Evolutionary conservation across 73 alveolate species (phyloP).

Genomic region (Paramecium octaurelia): DNA sequence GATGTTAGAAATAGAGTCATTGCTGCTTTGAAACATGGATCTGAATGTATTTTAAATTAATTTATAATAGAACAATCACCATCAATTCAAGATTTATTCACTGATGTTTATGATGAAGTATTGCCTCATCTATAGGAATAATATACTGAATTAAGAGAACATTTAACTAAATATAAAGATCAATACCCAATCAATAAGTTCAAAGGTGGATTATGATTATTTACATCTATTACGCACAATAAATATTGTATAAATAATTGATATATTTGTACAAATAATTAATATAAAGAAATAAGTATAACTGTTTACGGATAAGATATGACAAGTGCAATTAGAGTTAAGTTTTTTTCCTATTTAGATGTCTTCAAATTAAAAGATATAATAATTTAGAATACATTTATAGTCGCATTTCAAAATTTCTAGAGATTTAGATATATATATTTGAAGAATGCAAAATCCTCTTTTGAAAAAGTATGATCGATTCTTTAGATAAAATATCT

Average conservation of each 20-base stretch:
- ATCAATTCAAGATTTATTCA: slow-evolving; percentile 70
- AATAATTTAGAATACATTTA: background rate
- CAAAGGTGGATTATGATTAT: slow-evolving; percentile 19
- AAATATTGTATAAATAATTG: background rate
- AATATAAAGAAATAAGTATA: no score
- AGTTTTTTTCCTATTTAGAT: background rate
- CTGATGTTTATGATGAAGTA: slow-evolving; percentile 77
- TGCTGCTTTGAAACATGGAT: slow-evolving; percentile 65
- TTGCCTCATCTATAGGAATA: slow-evolving; percentile 71
- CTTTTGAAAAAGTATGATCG: no score
- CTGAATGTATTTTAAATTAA: slow-evolving; percentile 59
- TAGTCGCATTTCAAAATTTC: no score
- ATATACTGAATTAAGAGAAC: slow-evolving; percentile 65
- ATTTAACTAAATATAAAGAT: slow-evolving; percentile 70
- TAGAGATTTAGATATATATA: no score
- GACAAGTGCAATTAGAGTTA: no score
- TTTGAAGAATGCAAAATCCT: no score
- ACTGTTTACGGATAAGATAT: no score
- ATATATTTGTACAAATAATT: background rate
- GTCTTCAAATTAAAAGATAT: background rate
- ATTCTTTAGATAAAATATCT: background rate
- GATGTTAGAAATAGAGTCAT: slow-evolving; percentile 37
- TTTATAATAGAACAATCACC: slow-evolving; percentile 64
- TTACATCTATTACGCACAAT: slow-evolving; percentile 28
- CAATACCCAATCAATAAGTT: slow-evolving; percentile 62